These are phyloP conservation scores for Nymphaea thermarum DNA, from an alignment of 164 flowering plant species.

Conservation along the genomic window DNA sequence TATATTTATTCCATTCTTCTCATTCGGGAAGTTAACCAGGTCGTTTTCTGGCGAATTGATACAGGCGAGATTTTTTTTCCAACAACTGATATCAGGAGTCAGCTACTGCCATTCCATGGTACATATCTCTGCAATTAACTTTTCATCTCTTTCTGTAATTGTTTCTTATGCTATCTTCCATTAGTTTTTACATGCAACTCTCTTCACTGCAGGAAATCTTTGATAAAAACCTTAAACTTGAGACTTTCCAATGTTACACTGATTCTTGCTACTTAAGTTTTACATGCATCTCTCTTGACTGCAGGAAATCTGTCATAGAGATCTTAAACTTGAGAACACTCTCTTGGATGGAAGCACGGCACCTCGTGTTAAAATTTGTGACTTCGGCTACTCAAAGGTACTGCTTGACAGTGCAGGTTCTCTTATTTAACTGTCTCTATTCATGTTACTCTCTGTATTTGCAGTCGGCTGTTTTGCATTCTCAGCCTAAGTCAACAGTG, in stretches of 20 bases:
- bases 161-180: no score
- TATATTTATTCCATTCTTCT: background rate
- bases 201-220: constrained; percentile 12
- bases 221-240: constrained; percentile 5
- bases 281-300: background rate
- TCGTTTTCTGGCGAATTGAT: background rate
- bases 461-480: constrained; percentile 70
- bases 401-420: background rate
- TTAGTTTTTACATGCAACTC: no score
- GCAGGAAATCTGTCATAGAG: constrained; percentile 80
- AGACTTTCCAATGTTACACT: constrained; percentile 1
- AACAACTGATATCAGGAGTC: constrained; percentile 92
- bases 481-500: constrained; percentile 81
- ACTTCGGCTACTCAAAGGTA: constrained; percentile 84
- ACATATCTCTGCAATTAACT: background rate
- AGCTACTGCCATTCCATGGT: constrained; percentile 94
- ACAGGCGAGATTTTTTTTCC: constrained; percentile 87
- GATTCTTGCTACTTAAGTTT: constrained; percentile 4
- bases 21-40: background rate
- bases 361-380: constrained; percentile 71
- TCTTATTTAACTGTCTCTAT: background rate
- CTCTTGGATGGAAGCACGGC: constrained; percentile 64
- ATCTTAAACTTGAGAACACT: constrained; percentile 76
- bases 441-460: constrained; percentile 8
- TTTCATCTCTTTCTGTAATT: background rate